Conservation (phyloP, 371 early-diverging fungal genomes). For the Rhizopus arrhizus region DNA sequence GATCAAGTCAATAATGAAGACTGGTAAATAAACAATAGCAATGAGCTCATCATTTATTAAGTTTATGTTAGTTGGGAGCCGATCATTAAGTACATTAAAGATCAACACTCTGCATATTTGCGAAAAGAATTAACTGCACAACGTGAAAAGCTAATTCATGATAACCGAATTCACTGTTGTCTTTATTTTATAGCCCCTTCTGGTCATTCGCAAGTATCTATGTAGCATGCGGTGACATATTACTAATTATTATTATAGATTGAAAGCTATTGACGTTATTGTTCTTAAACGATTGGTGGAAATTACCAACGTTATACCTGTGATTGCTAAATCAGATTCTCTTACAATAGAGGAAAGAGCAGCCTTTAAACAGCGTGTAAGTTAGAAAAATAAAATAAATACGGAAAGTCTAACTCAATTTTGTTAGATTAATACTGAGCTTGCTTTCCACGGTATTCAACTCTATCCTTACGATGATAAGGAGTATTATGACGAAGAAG, state of each 20-base stretch:
- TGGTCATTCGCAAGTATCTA: constrained; percentile 63
- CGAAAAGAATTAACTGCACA: constrained; percentile 85
- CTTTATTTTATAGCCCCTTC: constrained; percentile 78
- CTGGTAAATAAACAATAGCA: constrained; percentile 52
- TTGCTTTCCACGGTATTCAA: constrained; percentile 88
- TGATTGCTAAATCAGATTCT: constrained; percentile 87
- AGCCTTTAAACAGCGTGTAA: constrained; percentile 71
- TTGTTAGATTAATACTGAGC: constrained; percentile 79
- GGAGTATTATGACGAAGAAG: constrained; percentile 62
- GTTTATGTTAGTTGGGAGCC: constrained; percentile 71
- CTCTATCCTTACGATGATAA: constrained; percentile 82
- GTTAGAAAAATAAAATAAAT: constrained; percentile 8
- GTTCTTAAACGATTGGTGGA: constrained; percentile 74
- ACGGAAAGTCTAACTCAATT: neutral
- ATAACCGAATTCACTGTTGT: constrained; percentile 80
- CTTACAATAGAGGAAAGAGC: constrained; percentile 77
- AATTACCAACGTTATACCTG: constrained; percentile 79
- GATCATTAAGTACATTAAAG: constrained; percentile 88
- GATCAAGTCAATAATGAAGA: constrained; percentile 87
- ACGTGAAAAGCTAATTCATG: constrained; percentile 83
- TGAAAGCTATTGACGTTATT: constrained; percentile 80
- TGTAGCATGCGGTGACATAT: neutral
- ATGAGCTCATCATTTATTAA: neutral
- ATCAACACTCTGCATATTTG: constrained; percentile 87
- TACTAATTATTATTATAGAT: constrained; percentile 35